These are phyloP conservation scores for Auricularia sp. DNA, from an alignment of 768 basidiomycete genomes.

Conservation along the genomic window DNA sequence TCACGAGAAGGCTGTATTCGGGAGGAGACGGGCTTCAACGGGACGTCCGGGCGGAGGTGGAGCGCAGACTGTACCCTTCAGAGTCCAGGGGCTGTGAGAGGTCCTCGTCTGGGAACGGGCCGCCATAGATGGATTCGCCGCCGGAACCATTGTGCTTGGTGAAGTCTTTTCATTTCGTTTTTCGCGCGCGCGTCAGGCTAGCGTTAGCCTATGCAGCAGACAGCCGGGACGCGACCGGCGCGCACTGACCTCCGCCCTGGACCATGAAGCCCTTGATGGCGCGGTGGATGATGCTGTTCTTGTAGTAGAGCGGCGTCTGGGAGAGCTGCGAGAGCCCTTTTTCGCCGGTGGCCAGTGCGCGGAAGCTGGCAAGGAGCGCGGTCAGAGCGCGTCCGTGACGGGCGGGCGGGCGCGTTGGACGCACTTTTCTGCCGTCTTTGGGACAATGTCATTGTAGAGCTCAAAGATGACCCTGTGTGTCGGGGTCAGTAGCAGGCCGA, in stretches of 20 bases:
- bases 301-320: constrained; percentile 72
- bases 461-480: constrained; percentile 51
- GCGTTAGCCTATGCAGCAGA: not conserved
- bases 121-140: constrained; percentile 74
- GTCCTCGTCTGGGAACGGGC: constrained; percentile 69
- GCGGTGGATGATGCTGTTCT: constrained; percentile 66
- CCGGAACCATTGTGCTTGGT: constrained; percentile 71
- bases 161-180: constrained; percentile 36
- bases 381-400: not conserved
- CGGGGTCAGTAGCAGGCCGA: not conserved
- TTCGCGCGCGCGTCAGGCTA: not conserved
- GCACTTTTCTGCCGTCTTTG: constrained; percentile 76
- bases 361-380: constrained; percentile 45
- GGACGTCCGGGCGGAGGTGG: not conserved
- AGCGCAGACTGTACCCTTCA: constrained; percentile 38
- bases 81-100: constrained; percentile 51
- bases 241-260: constrained; percentile 57
- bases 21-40: not conserved
- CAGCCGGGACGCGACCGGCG: not conserved
- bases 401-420: constrained; percentile 10
- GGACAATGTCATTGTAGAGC: constrained; percentile 59
- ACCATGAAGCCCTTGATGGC: constrained; percentile 75
- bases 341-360: constrained; percentile 79
- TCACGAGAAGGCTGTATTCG: constrained; percentile 56
- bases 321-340: constrained; percentile 56